Evolutionary conservation across 2,329 filamentous ascomycete genomes (phyloP).

Genomic region (Chaetomiaceae sp.): DNA sequence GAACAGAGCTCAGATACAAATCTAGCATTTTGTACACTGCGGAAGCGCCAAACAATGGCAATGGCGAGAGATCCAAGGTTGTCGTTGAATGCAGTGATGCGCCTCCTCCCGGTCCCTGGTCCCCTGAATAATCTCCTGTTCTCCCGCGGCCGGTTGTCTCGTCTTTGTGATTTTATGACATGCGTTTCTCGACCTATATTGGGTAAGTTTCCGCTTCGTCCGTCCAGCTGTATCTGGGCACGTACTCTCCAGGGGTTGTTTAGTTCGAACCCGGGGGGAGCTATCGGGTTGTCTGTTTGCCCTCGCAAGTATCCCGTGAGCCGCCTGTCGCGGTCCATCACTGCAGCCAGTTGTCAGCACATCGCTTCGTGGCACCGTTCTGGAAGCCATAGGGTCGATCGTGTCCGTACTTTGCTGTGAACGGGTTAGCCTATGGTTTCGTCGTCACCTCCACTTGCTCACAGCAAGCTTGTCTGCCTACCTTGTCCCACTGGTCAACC

Average conservation of each 20-base stretch:
- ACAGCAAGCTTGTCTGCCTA: constrained; percentile 29
- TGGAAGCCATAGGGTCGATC: constrained; percentile 16
- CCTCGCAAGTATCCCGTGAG: constrained; percentile 56
- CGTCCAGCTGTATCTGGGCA: constrained; percentile 1
- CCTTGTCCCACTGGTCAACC: constrained; percentile 59
- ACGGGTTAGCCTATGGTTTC: constrained; percentile 34
- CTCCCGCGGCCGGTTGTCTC: neutral
- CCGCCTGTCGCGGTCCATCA: constrained; percentile 62
- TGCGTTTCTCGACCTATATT: constrained; percentile 49
- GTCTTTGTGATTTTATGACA: constrained; percentile 35
- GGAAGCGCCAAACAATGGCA: constrained; percentile 10
- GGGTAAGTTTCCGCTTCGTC: constrained; percentile 8
- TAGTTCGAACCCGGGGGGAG: constrained; percentile 56
- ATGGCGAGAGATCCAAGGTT: neutral
- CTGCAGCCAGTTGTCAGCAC: constrained; percentile 34
- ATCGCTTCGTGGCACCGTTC: constrained; percentile 10
- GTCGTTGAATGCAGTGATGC: neutral
- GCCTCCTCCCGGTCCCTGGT: neutral
- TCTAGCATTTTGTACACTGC: constrained; percentile 33
- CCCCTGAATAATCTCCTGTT: neutral
- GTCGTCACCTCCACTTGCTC: too few relatives aligned
- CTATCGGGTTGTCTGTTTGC: constrained; percentile 50
- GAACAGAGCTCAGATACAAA: constrained; percentile 55
- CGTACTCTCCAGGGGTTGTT: constrained; percentile 61
- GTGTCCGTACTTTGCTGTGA: constrained; percentile 55